Base-by-base conservation (phyloP, 1,284 basidiomycete species). In the Mycosarcoma mackinlayi region DNA sequence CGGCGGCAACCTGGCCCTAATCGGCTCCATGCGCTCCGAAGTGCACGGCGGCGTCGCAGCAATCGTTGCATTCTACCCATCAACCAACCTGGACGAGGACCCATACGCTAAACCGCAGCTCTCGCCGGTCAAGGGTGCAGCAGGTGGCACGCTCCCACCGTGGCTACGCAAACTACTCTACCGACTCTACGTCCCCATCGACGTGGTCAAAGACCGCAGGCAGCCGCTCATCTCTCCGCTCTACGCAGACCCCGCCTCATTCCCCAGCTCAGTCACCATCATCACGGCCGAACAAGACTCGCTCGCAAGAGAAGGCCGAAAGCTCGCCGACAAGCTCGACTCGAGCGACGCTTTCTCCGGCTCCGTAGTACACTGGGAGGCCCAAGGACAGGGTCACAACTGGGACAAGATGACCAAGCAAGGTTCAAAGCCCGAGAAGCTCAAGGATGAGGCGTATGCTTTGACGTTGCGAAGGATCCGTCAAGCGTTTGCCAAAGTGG, bases 351-450 rank as follows among this genome's bases (percentile, higher is more conserved):
- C 10, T 0, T 68, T 51, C 45, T 60, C 56, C 8, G 69, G 68
- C n/a, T 42, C 48, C 14, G 34, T 67, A 13, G 6, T 59, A 4
- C 69, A 59, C 28, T 74, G 72, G 71, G 62, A 63, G 33, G 73
- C 67, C 11, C 28, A 39, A n/a, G 70, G 70, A 11, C 69, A 76
- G 34, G 73, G 73, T 3, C 73, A 76, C 56, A 62, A 61, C 34
- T 74, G 71, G 73, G 73, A 76, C 34, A 73, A 76, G 35, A 73
- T 76, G 70, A 59, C 58, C 9, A 53, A 67, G 31, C 19, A 46
- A 28, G 62, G 55, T 7, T 42, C 56, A 6, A 21, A 33, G 13
- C 48, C 71, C 10, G 73, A 45, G 8, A 55, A 62, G 45, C 13
- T 69, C 34, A 65, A 59, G 28, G 49, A 68, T 10, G 60, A 74